Evolutionary conservation across 1,284 basidiomycete species (phyloP).

Genomic region (Ceratobasidium sp.): DNA sequence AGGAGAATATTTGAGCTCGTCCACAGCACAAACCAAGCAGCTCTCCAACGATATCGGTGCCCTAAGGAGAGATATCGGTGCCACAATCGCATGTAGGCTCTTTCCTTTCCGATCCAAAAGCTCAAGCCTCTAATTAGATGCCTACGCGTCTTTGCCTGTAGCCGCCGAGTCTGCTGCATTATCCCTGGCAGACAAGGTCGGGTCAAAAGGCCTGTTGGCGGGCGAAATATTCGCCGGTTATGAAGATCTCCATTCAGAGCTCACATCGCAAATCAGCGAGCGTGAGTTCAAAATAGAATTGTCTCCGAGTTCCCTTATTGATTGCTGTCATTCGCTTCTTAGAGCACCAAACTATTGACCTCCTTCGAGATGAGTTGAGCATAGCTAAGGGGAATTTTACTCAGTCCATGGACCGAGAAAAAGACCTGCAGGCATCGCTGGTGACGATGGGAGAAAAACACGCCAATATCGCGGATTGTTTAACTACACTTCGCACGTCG

Average conservation of each 20-base stretch:
- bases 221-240: too few relatives aligned
- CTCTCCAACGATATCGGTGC: not conserved
- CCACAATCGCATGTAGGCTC: not conserved
- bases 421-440: conserved; percentile 9
- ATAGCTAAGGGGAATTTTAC: conserved; percentile 10
- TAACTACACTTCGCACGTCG: conserved; percentile 15
- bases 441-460: not conserved
- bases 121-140: too few relatives aligned
- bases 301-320: too few relatives aligned
- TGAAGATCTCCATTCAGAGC: too few relatives aligned
- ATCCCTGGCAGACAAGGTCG: not conserved
- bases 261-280: too few relatives aligned
- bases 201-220: not conserved
- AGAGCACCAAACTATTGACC: conserved; percentile 17
- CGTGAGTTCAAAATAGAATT: too few relatives aligned
- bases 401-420: conserved; percentile 11
- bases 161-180: not conserved
- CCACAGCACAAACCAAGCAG: not conserved
- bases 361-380: conserved; percentile 25
- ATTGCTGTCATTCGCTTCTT: too few relatives aligned
- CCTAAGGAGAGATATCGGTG: not conserved
- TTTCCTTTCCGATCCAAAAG: too few relatives aligned
- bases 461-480: not conserved
- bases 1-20: not conserved
- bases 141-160: not conserved